Evolutionary conservation across 768 basidiomycete species (phyloP).

Genomic region (Brasilioporus rufonigricans): DNA sequence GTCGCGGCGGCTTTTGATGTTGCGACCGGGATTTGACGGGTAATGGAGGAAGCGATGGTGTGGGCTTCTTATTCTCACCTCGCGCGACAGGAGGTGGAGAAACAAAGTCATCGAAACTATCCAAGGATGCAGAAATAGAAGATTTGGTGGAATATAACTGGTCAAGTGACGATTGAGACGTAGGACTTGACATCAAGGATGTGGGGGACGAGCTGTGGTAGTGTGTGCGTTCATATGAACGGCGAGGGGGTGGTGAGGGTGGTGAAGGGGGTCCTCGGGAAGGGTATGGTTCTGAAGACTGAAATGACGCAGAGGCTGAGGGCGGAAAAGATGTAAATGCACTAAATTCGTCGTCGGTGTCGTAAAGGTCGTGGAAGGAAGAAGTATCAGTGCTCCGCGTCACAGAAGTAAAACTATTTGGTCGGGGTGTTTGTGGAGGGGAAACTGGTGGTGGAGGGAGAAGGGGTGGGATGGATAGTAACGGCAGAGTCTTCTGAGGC

Average conservation of each 20-base stretch:
- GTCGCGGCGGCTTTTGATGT: slow-evolving; percentile 1
- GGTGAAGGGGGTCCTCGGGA: slow-evolving; percentile 21
- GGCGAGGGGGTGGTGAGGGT: slow-evolving; percentile 29
- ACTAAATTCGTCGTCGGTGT: slow-evolving; percentile 50
- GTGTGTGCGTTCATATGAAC: slow-evolving; percentile 24
- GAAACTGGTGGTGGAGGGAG: slow-evolving; percentile 32
- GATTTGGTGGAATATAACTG: slow-evolving; percentile 18
- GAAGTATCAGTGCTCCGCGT: slow-evolving; percentile 3
- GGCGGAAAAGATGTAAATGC: slow-evolving; percentile 42
- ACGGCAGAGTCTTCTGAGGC: slow-evolving; percentile 21
- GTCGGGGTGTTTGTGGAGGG: slow-evolving; percentile 33
- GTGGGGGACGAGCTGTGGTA: slow-evolving; percentile 23
- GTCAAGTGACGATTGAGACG: slow-evolving; percentile 22
- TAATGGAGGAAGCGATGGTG: slow-evolving; percentile 47
- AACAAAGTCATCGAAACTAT: slow-evolving; percentile 50
- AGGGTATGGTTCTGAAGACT: slow-evolving; percentile 6
- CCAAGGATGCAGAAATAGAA: slow-evolving; percentile 33
- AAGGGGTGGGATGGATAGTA: slow-evolving; percentile 27
- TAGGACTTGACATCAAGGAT: slow-evolving; percentile 26
- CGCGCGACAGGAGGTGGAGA: slow-evolving; percentile 24
- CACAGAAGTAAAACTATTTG: slow-evolving; percentile 7
- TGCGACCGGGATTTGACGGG: slow-evolving; percentile 33
- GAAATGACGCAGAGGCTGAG: slow-evolving; percentile 4
- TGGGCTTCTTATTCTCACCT: slow-evolving; percentile 26
- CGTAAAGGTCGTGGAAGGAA: slow-evolving; percentile 18